These are phyloP conservation scores for Sporothrix sp. DNA, from an alignment of 2,329 filamentous ascomycete species.

Conservation along the genomic window DNA sequence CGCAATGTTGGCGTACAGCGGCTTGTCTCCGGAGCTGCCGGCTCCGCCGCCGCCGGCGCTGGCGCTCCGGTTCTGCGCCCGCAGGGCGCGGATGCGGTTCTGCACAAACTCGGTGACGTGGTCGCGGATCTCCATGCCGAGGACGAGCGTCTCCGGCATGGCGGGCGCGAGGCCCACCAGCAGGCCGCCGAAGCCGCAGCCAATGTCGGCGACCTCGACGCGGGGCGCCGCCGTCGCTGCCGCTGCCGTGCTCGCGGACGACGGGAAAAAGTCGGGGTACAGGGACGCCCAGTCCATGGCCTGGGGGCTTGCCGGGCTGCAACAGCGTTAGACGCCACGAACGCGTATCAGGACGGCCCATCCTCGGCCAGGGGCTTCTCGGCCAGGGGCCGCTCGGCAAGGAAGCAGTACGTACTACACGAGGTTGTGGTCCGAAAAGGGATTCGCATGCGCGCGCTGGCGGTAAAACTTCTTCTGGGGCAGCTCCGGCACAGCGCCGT, in stretches of 20 bases:
- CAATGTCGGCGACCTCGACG: constrained; percentile 91
- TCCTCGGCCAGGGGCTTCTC: too few species aligned
- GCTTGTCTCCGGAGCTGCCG: constrained; percentile 20
- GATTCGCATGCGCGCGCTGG: constrained; percentile 93
- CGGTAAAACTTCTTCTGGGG: constrained; percentile 95
- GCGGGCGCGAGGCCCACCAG: constrained; percentile 75
- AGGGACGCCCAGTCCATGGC: constrained; percentile 87
- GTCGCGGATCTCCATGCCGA: constrained; percentile 87
- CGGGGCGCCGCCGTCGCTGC: neutral
- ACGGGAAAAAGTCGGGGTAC: constrained; percentile 62
- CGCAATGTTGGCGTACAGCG: constrained; percentile 70
- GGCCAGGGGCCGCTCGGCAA: too few species aligned
- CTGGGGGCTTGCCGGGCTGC: constrained; percentile 64
- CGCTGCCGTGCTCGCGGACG: constrained; percentile 7
- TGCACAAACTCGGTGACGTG: constrained; percentile 87
- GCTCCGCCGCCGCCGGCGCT: neutral
- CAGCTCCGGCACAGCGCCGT: constrained; percentile 49
- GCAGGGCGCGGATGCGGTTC: constrained; percentile 74
- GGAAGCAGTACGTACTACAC: constrained; percentile 64
- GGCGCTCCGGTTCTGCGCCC: constrained; percentile 44
- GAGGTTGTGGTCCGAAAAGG: constrained; percentile 88
- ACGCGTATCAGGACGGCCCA: too few species aligned
- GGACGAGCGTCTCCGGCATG: constrained; percentile 70
- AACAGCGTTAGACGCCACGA: neutral
- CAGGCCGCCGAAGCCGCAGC: constrained; percentile 90